Evolutionary conservation across 371 early-diverging fungal genomes (phyloP).

Genomic region (Syncephalastrum contaminatum): DNA sequence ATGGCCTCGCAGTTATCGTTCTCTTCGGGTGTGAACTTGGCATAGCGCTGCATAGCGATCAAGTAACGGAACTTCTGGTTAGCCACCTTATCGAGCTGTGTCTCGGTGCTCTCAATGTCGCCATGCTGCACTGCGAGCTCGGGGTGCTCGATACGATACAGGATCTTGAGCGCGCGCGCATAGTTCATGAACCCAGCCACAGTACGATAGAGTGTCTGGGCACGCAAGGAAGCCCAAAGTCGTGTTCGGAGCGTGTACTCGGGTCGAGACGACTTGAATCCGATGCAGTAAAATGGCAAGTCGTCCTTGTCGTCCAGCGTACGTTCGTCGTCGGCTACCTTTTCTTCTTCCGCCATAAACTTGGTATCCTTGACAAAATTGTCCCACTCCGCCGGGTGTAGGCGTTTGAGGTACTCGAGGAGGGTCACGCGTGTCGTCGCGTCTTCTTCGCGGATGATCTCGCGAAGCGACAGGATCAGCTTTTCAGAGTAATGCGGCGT

Average conservation of each 20-base stretch:
- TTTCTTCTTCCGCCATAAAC: constrained; percentile 74
- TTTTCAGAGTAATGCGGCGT: constrained; percentile 92
- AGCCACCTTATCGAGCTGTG: constrained; percentile 61
- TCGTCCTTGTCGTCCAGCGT: constrained; percentile 63
- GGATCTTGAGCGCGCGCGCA: constrained; percentile 77
- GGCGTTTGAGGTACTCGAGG: constrained; percentile 82
- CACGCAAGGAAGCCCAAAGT: constrained; percentile 87
- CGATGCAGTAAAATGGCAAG: constrained; percentile 80
- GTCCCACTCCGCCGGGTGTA: constrained; percentile 85
- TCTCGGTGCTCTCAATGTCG: constrained; percentile 54
- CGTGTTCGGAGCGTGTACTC: constrained; percentile 85
- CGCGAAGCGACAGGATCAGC: constrained; percentile 78
- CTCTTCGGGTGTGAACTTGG: constrained; percentile 77
- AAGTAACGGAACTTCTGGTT: constrained; percentile 83
- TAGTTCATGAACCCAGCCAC: constrained; percentile 93
- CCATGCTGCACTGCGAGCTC: constrained; percentile 63
- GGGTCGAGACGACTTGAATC: constrained; percentile 83
- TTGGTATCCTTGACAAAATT: constrained; percentile 91
- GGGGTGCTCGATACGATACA: constrained; percentile 83
- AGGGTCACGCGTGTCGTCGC: constrained; percentile 78
- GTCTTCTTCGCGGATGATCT: constrained; percentile 87
- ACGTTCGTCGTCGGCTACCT: constrained; percentile 5
- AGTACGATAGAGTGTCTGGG: constrained; percentile 88
- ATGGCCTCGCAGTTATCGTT: constrained; percentile 78
- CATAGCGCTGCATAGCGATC: constrained; percentile 89